These are phyloP conservation scores for Ascochyta rabiei DNA, from an alignment of 2,329 filamentous ascomycete genomes.

Conservation along the genomic window DNA sequence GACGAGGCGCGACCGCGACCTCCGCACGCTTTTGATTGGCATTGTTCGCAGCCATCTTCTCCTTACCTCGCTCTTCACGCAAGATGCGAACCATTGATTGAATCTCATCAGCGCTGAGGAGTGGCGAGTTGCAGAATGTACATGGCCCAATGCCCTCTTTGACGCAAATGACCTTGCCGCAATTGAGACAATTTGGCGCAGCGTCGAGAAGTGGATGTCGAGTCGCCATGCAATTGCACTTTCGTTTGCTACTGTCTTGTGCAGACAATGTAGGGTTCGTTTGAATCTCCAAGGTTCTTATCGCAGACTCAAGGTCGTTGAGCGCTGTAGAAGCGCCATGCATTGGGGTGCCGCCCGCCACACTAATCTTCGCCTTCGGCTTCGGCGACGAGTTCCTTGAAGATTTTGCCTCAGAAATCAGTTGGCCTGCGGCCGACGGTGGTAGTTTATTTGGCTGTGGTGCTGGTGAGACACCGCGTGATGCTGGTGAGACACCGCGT, in stretches of 20 bases:
- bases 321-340: constrained; percentile 78
- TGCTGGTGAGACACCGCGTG: constrained; percentile 50
- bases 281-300: constrained; percentile 85
- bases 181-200: constrained; percentile 89
- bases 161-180: constrained; percentile 93
- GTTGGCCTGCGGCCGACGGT: constrained; percentile 73
- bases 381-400: constrained; percentile 59
- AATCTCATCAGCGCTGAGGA: constrained; percentile 75
- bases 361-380: constrained; percentile 68
- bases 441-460: constrained; percentile 59
- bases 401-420: constrained; percentile 77
- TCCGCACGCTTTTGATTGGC: constrained; percentile 70
- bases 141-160: constrained; percentile 94
- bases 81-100: constrained; percentile 85
- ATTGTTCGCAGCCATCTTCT: constrained; percentile 84
- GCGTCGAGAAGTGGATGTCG: constrained; percentile 88
- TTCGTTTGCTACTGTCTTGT: constrained; percentile 63
- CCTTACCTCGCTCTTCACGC: constrained; percentile 81
- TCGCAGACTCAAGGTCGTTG: constrained; percentile 74
- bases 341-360: constrained; percentile 81
- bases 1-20: constrained; percentile 64
- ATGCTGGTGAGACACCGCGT: constrained; percentile 45
- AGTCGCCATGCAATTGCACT: constrained; percentile 86
- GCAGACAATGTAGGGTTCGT: constrained; percentile 77
- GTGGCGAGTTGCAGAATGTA: constrained; percentile 80